A percentile compares a stretch with the other conserved stretches of the same genome.
phyloP scores from a whole-genome alignment of 164 flowering plant genomes.

The Cinnamomum chago region DNA sequence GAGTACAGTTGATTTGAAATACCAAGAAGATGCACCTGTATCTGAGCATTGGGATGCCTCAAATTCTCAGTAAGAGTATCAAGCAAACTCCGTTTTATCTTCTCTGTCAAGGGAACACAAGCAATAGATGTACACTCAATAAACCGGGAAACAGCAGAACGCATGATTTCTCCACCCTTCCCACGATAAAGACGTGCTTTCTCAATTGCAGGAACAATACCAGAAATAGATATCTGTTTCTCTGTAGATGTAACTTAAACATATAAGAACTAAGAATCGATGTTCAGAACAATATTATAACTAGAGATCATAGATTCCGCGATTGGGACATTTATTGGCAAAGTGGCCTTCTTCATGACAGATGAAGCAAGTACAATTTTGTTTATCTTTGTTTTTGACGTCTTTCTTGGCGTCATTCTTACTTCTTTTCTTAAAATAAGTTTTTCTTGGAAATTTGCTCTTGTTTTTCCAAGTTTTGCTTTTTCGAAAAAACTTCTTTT shows the following conservation, averaged over 20 bases:
- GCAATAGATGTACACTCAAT: constrained; percentile 67
- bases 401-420: too few relatives aligned
- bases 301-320: too few relatives aligned
- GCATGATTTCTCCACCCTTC: constrained; percentile 99
- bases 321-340: too few relatives aligned
- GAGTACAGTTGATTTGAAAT: not conserved
- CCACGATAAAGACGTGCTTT: constrained; percentile 98
- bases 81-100: constrained; percentile 57
- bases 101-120: constrained; percentile 47
- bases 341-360: too few relatives aligned
- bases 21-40: constrained; percentile 51
- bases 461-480: too few relatives aligned
- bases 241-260: constrained; percentile 36
- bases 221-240: constrained; percentile 61
- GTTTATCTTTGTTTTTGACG: too few relatives aligned
- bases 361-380: too few relatives aligned
- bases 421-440: too few relatives aligned
- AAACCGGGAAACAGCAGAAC: constrained; percentile 84
- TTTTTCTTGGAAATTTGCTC: too few relatives aligned
- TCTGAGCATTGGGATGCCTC: constrained; percentile 92
- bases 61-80: constrained; percentile 80
- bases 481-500: too few relatives aligned
- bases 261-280: not conserved
- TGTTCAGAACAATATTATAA: not conserved
- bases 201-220: constrained; percentile 92